A percentile compares a stretch with the other conserved stretches of the same genome.
phyloP scores from a whole-genome alignment of 495 filamentous ascomycete genomes.

The Bathelium albidoporum region DNA sequence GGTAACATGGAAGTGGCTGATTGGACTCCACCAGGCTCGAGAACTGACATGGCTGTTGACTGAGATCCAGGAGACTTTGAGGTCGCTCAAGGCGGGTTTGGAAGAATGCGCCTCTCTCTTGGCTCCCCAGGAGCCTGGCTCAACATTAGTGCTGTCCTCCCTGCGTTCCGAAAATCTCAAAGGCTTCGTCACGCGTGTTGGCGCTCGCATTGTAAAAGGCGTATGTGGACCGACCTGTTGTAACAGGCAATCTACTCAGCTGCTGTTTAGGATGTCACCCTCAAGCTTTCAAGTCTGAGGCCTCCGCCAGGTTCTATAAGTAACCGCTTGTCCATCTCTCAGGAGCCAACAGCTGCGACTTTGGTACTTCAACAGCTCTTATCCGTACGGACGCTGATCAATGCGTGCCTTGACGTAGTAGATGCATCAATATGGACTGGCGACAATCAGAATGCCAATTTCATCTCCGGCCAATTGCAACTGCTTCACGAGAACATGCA shows the following conservation, averaged over 20 bases:
- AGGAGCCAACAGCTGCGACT: slow-evolving; percentile 38
- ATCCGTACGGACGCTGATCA: slow-evolving; percentile 63
- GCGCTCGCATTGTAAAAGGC: slow-evolving; percentile 34
- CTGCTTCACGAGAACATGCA: slow-evolving; percentile 65
- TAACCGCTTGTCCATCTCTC: slow-evolving; percentile 48
- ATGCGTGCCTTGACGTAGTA: slow-evolving; percentile 65
- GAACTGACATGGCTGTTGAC: slow-evolving; percentile 84
- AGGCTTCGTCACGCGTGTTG: slow-evolving; percentile 66
- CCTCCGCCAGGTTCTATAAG: slow-evolving; percentile 39
- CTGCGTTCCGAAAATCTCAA: slow-evolving; percentile 80
- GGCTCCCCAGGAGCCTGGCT: slow-evolving; percentile 68
- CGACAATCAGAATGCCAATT: slow-evolving; percentile 46
- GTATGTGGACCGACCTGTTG: slow-evolving; percentile 15
- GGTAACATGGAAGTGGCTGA: not conserved
- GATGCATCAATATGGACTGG: slow-evolving; percentile 62
- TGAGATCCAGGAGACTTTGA: slow-evolving; percentile 65
- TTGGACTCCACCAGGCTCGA: slow-evolving; percentile 42
- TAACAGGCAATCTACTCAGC: not conserved
- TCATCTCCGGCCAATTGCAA: slow-evolving; percentile 70
- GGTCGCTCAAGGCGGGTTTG: slow-evolving; percentile 69
- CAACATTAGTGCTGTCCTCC: slow-evolving; percentile 82
- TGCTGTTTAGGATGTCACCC: slow-evolving; percentile 13
- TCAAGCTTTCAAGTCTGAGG: slow-evolving; percentile 38
- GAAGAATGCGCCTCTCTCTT: slow-evolving; percentile 80
- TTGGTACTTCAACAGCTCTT: slow-evolving; percentile 56